These are phyloP conservation scores for Bipolaris sorokiniana DNA, from an alignment of 2,329 filamentous ascomycete species.

Conservation along the genomic window DNA sequence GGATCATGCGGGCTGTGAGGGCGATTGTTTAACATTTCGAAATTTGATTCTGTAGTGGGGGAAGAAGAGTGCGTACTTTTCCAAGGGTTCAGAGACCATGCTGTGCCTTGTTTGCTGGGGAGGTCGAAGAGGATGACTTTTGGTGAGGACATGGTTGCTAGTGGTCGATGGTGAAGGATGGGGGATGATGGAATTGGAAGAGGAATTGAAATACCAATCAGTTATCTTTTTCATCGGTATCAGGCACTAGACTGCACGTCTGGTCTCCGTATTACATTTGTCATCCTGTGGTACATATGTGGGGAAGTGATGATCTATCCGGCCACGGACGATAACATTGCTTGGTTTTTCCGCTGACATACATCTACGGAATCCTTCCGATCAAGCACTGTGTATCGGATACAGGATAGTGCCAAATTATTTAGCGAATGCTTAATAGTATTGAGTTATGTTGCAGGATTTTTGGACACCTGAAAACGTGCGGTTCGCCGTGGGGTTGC, in stretches of 20 bases:
- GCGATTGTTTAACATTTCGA: neutral
- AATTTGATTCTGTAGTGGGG: neutral
- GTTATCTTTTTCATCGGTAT: neutral
- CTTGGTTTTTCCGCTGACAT: neutral
- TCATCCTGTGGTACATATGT: conserved; percentile 9
- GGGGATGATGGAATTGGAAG: neutral
- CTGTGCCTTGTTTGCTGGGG: conserved; percentile 58
- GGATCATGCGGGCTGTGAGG: conserved; percentile 62
- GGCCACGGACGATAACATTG: neutral
- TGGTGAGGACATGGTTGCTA: conserved; percentile 29
- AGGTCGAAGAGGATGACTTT: conserved; percentile 67
- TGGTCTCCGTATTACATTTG: conserved; percentile 6
- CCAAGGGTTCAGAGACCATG: conserved; percentile 75
- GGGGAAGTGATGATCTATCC: neutral
- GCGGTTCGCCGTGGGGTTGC: too few species aligned
- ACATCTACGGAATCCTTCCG: too few species aligned
- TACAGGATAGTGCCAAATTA: too few species aligned
- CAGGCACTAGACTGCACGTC: neutral
- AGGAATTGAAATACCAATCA: neutral
- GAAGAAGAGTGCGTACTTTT: conserved; percentile 68
- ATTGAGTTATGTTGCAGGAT: too few species aligned
- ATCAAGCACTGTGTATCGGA: too few species aligned
- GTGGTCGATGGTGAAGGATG: neutral
- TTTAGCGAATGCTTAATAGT: too few species aligned
- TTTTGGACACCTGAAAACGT: too few species aligned